Conservation (phyloP, 495 filamentous ascomycete genomes). For the Diplogelasinospora grovesii region DNA sequence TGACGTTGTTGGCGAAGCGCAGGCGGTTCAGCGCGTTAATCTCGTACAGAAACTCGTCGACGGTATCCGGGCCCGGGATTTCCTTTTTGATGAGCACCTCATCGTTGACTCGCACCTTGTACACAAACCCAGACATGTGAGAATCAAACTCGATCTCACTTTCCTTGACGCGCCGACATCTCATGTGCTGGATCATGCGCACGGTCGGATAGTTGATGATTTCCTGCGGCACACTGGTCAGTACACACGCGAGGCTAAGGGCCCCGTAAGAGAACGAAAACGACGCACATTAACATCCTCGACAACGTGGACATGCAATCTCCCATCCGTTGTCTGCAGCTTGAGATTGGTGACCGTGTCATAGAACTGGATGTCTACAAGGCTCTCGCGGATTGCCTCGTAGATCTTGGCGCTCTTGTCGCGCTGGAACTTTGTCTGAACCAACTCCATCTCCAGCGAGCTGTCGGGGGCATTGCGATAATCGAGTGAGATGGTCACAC, state of each 20-base stretch:
- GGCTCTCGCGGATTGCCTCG: slow-evolving; percentile 87
- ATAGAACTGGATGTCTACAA: slow-evolving; percentile 90
- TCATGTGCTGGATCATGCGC: slow-evolving; percentile 67
- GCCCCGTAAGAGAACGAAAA: slow-evolving; percentile 11
- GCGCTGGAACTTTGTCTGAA: slow-evolving; percentile 71
- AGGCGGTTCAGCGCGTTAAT: slow-evolving; percentile 87
- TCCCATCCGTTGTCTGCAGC: slow-evolving; percentile 79
- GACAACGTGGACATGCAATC: slow-evolving; percentile 95
- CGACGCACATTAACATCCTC: slow-evolving; percentile 73
- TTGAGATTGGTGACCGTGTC: slow-evolving; percentile 94
- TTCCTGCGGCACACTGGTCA: slow-evolving; percentile 43
- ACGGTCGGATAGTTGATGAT: slow-evolving; percentile 82
- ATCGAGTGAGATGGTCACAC: slow-evolving; percentile 90
- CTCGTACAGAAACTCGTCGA: slow-evolving; percentile 97
- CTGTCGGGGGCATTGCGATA: slow-evolving; percentile 75
- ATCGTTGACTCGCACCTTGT: slow-evolving; percentile 72
- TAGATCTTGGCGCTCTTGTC: slow-evolving; percentile 96
- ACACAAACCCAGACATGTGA: slow-evolving; percentile 94
- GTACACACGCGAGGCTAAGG: background rate
- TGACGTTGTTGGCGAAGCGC: slow-evolving; percentile 66
- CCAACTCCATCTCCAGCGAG: slow-evolving; percentile 80
- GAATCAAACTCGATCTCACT: slow-evolving; percentile 75
- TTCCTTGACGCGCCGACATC: slow-evolving; percentile 61
- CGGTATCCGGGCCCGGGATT: slow-evolving; percentile 90
- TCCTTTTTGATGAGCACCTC: slow-evolving; percentile 90